Conservation (phyloP, 345 rosid species). For the Iberis pinnata region DNA sequence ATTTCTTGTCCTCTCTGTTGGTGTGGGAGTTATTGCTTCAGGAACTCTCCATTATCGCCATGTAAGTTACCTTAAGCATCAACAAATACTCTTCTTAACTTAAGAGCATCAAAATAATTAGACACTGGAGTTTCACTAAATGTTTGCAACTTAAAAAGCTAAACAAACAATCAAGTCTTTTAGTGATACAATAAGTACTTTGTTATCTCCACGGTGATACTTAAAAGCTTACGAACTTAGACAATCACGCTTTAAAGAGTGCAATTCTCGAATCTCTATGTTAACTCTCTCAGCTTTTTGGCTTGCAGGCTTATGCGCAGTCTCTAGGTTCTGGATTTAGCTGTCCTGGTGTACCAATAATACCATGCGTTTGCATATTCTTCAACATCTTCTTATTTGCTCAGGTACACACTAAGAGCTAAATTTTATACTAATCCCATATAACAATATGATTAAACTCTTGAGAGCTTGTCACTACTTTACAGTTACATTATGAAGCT, state of each 20-base stretch:
- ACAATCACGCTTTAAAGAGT: too few species aligned
- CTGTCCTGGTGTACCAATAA: slow-evolving; percentile 82
- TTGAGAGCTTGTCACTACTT: slow-evolving; percentile 12
- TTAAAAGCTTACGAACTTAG: slow-evolving; percentile 5
- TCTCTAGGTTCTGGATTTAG: slow-evolving; percentile 69
- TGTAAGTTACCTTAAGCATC: slow-evolving; percentile 40
- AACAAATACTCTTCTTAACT: slow-evolving; percentile 12
- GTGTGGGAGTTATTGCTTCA: slow-evolving; percentile 48
- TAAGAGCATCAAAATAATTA: background rate
- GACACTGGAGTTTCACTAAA: background rate
- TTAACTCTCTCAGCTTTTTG: slow-evolving; percentile 7
- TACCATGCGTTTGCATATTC: slow-evolving; percentile 78
- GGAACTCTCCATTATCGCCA: slow-evolving; percentile 59
- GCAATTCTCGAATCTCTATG: too few species aligned
- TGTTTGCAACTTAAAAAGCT: too few species aligned
- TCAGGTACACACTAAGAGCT: slow-evolving; percentile 46
- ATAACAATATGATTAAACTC: slow-evolving; percentile 12
- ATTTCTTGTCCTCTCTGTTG: slow-evolving; percentile 40
- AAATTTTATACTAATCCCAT: background rate
- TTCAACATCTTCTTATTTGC: slow-evolving; percentile 92
- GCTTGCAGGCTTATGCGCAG: slow-evolving; percentile 49
- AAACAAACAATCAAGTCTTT: background rate
- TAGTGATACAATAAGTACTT: background rate
- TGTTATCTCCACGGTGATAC: slow-evolving; percentile 14
- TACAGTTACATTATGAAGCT: slow-evolving; percentile 88